phyloP scores from a whole-genome alignment of 2,329 filamentous ascomycete species.

The Talaromyces sp. region DNA sequence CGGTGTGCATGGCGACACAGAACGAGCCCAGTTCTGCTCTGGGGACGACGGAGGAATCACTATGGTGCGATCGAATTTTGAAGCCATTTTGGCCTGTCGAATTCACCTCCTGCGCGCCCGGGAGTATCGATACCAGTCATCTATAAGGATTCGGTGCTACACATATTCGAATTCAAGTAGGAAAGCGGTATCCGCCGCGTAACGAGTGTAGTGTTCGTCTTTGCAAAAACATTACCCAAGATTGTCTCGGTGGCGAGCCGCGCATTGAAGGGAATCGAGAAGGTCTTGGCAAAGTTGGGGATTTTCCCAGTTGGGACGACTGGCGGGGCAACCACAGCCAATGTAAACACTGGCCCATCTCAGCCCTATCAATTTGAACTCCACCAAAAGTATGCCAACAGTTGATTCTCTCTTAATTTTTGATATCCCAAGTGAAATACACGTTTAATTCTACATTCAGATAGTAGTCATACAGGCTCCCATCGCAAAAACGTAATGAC shows the following conservation, averaged over 20 bases:
- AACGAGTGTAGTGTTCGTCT: neutral
- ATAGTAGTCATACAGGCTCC: neutral
- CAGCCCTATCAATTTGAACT: neutral
- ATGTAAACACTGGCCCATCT: conserved; percentile 13
- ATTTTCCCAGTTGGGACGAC: conserved; percentile 34
- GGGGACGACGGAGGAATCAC: conserved; percentile 47
- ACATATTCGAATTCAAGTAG: neutral
- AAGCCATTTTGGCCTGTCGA: conserved; percentile 33
- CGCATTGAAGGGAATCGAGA: neutral
- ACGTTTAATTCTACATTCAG: neutral
- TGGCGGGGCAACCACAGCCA: conserved; percentile 34
- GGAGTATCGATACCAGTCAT: neutral
- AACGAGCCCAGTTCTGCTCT: conserved; percentile 30
- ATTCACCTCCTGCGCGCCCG: neutral
- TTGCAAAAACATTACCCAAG: neutral
- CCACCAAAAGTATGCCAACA: neutral
- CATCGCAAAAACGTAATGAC: neutral
- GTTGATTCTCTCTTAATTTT: neutral
- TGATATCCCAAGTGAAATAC: neutral
- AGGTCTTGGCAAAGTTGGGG: conserved; percentile 38
- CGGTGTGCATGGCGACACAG: conserved; percentile 25
- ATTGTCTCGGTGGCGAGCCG: neutral
- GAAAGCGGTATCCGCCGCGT: neutral
- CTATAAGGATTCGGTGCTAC: neutral
- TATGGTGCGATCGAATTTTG: conserved; percentile 36